Base-by-base conservation (phyloP, 768 basidiomycete species). In the Amanita thiersii region DNA sequence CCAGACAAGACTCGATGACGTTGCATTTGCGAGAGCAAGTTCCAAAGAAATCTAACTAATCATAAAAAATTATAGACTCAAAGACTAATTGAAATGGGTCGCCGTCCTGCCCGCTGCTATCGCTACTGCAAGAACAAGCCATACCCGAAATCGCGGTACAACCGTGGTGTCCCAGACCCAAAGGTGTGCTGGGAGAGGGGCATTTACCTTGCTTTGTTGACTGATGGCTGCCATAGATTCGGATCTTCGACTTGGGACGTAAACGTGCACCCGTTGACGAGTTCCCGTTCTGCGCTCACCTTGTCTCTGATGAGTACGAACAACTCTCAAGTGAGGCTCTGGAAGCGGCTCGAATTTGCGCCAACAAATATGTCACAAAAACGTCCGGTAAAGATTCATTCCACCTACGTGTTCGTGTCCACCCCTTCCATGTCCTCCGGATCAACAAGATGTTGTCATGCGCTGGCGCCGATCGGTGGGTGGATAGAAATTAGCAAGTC, bases 391-490 rank as follows among this genome's bases (percentile, higher is more conserved):
- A 98, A 72, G 94, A 99, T 56, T 88, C 93, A 3, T 98, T 99
- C 92, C 94, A 99, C 63, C 63, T 98, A 64, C 80, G 94, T 52
- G 90, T 99, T 54, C 86, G 92, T 47, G 89, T 88, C 45, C 94
- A 99, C 71, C 96, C 94, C 31, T 96, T 85, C 89, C 96, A 99
- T 63, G 90, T 98, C 56, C 66, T 99, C 69, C 86, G 96, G 50
- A 96, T 96, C 81, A 96, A 98, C 86, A 98, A 99, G 83, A 98
- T 96, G 89, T 86, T 98, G 75, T 87, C 84, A 45, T 98, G 96
- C 62, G 96, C 96, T 54, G 94, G 96, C 54, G 93, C 96, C 56
- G 96, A 99, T 90, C 74, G 89, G 88, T 85, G 47, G 34, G 77
- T 60, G 5, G 4, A n/a, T 38, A 15, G n/a, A 4, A 20, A 34